These are phyloP conservation scores for Lineolata rhizophorae DNA, from an alignment of 495 filamentous ascomycete species.

Conservation along the genomic window DNA sequence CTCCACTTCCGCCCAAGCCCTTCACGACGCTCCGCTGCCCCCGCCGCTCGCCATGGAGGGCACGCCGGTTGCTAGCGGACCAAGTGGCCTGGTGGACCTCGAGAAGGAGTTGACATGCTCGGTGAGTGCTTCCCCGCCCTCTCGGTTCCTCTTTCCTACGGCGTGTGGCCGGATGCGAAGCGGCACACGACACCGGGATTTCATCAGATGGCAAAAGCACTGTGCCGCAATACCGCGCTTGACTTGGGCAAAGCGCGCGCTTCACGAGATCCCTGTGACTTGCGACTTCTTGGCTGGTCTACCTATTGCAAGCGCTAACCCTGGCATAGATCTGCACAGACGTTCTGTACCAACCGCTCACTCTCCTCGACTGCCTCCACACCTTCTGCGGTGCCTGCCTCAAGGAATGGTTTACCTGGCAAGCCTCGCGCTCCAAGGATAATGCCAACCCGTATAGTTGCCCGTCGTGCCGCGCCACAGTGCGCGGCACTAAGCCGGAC, in stretches of 20 bases:
- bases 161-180: too few species aligned
- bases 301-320: conserved; percentile 8
- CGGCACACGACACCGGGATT: too few species aligned
- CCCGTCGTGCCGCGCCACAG: conserved; percentile 71
- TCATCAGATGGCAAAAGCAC: too few species aligned
- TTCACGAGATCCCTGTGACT: too few species aligned
- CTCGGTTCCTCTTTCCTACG: not conserved
- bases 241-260: conserved; percentile 1
- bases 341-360: conserved; percentile 83
- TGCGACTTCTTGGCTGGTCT: too few species aligned
- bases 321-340: conserved; percentile 73
- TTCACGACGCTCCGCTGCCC: not conserved
- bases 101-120: conserved; percentile 86
- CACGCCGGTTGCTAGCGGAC: too few species aligned
- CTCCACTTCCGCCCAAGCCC: not conserved
- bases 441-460: conserved; percentile 48
- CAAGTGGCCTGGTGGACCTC: conserved; percentile 32
- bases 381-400: conserved; percentile 90
- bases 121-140: conserved; percentile 28
- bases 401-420: conserved; percentile 73
- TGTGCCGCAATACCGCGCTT: too few species aligned
- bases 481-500: conserved; percentile 66
- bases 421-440: conserved; percentile 31
- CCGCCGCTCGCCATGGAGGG: not conserved
- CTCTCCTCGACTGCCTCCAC: conserved; percentile 90